Percentiles rank a stretch among this genome's conserved stretches.
phyloP scores from a whole-genome alignment of 768 basidiomycete species.

The Leccinum disarticulatum region DNA sequence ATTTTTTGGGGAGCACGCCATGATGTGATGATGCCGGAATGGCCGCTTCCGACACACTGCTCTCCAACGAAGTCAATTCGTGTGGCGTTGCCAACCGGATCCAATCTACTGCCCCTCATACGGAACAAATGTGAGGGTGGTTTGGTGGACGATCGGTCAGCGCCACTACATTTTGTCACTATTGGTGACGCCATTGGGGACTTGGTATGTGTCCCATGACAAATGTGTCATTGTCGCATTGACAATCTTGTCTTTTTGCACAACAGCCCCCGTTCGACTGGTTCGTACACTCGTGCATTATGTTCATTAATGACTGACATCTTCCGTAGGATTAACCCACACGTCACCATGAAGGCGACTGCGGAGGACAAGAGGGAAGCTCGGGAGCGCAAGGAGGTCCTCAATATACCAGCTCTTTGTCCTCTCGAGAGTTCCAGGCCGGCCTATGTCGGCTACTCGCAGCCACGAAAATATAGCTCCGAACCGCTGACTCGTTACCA shows the following conservation, averaged over 20 bases:
- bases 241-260: neutral
- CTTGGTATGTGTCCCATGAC: constrained; percentile 46
- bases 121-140: constrained; percentile 38
- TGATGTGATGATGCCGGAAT: constrained; percentile 56
- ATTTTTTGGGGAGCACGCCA: constrained; percentile 68
- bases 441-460: constrained; percentile 45
- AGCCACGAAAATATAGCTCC: constrained; percentile 41
- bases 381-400: constrained; percentile 33
- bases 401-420: constrained; percentile 47
- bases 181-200: constrained; percentile 69
- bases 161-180: constrained; percentile 59
- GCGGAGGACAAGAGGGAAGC: constrained; percentile 34
- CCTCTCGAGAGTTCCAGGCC: constrained; percentile 31
- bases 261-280: constrained; percentile 68
- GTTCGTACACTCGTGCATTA: constrained; percentile 31
- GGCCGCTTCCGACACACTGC: constrained; percentile 64
- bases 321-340: constrained; percentile 55
- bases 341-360: constrained; percentile 38
- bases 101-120: constrained; percentile 41
- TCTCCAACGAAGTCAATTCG: constrained; percentile 36
- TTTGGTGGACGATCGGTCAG: constrained; percentile 41
- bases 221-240: constrained; percentile 6
- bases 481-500: constrained; percentile 47
- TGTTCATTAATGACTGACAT: constrained; percentile 2
- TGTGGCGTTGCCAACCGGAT: constrained; percentile 45